These are phyloP conservation scores for Puccinia horiana DNA, from an alignment of 1,284 basidiomycete genomes.

Conservation along the genomic window DNA sequence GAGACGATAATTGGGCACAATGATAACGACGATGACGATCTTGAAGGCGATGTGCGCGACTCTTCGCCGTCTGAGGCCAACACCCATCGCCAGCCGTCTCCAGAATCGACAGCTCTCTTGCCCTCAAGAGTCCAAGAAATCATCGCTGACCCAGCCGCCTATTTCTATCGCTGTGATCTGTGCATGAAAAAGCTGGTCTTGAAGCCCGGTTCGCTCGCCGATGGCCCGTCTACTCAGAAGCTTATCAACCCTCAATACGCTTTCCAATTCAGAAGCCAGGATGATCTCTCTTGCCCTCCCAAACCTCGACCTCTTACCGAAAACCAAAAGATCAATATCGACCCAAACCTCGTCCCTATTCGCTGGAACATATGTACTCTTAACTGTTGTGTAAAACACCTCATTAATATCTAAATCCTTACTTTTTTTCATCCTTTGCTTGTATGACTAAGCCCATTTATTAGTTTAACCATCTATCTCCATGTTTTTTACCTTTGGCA, in stretches of 20 bases:
- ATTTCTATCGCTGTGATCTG: slow-evolving; percentile 11
- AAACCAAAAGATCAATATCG: not conserved
- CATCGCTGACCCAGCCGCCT: not conserved
- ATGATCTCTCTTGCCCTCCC: not conserved
- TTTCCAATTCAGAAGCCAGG: not conserved
- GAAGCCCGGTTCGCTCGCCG: not conserved
- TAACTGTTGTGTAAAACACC: slow-evolving; percentile 7
- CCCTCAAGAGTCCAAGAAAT: not conserved
- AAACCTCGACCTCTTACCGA: not conserved
- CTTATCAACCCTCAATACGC: not conserved
- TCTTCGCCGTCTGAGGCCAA: not conserved
- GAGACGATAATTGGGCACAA: not conserved
- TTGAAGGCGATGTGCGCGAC: not conserved
- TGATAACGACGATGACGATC: not conserved
- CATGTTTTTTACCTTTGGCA: not conserved
- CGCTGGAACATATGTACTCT: slow-evolving; percentile 15
- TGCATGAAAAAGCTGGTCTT: not conserved
- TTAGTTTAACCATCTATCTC: not conserved
- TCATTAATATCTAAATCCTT: slow-evolving; percentile 2
- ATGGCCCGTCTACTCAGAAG: not conserved
- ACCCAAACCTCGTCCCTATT: not conserved
- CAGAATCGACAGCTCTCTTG: not conserved
- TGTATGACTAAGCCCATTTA: not conserved
- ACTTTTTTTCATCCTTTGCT: not conserved
- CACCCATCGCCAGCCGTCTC: not conserved